Evolutionary conservation across 1,284 basidiomycete species (phyloP).

Genomic region (Chondrostereum purpureum): DNA sequence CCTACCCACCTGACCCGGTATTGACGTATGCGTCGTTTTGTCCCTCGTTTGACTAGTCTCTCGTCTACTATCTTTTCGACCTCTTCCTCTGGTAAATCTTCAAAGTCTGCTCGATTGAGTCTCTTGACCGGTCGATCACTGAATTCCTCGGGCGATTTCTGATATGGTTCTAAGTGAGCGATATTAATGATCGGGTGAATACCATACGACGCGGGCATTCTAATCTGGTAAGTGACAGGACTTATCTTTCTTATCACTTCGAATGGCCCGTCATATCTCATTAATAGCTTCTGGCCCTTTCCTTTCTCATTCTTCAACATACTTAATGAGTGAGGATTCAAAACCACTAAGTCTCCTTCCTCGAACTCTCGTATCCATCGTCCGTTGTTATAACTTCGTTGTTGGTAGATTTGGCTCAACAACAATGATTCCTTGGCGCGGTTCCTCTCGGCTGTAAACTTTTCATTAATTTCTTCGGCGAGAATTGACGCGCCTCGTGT

Average conservation of each 20-base stretch:
- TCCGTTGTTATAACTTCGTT: slow-evolving; percentile 17
- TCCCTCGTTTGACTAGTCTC: slow-evolving; percentile 5
- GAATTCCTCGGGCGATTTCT: neutral
- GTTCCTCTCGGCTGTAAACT: slow-evolving; percentile 12
- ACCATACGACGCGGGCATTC: neutral
- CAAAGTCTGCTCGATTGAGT: slow-evolving; percentile 7
- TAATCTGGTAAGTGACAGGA: neutral
- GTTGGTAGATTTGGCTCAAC: slow-evolving; percentile 15
- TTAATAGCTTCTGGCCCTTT: slow-evolving; percentile 2
- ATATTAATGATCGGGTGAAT: neutral
- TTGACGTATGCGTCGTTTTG: slow-evolving; percentile 7
- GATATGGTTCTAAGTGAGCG: too few species aligned
- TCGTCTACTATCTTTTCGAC: slow-evolving; percentile 10
- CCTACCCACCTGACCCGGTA: slow-evolving; percentile 10
- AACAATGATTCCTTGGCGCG: slow-evolving; percentile 17
- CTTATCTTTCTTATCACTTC: neutral
- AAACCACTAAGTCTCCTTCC: slow-evolving; percentile 17
- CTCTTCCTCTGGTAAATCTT: slow-evolving; percentile 4
- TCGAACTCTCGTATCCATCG: slow-evolving; percentile 15
- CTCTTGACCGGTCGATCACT: neutral
- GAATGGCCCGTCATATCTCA: slow-evolving; percentile 2
- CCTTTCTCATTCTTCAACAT: too few species aligned
- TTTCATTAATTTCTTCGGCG: slow-evolving; percentile 13
- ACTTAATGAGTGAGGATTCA: slow-evolving; percentile 16
- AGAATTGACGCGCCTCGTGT: neutral